phyloP scores from a whole-genome alignment of 495 filamentous ascomycete genomes.

The Xylaria venustula region DNA sequence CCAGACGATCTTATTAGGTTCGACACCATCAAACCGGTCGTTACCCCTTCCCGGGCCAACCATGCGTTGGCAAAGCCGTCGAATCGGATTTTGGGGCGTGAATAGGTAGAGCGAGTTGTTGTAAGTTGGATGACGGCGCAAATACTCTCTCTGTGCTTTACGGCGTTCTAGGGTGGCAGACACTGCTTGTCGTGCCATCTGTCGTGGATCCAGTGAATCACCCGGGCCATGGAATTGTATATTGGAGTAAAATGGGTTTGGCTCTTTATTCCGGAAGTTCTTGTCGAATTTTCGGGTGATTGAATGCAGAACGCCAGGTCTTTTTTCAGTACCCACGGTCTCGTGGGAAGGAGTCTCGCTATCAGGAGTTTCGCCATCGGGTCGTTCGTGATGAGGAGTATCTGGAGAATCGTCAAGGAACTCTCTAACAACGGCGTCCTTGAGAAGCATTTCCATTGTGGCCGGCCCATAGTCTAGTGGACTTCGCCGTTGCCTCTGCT shows the following conservation, averaged over 20 bases:
- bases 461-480: constrained; percentile 85
- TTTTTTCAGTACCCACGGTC: constrained; percentile 26
- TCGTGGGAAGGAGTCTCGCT: constrained; percentile 34
- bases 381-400: constrained; percentile 36
- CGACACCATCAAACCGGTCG: constrained; percentile 80
- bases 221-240: constrained; percentile 66
- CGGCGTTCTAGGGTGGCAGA: constrained; percentile 78
- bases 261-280: constrained; percentile 62
- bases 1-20: constrained; percentile 85
- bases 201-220: constrained; percentile 76
- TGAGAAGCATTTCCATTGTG: constrained; percentile 90
- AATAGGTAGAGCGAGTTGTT: constrained; percentile 93
- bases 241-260: constrained; percentile 93
- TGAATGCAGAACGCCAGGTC: constrained; percentile 55
- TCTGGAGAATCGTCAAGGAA: constrained; percentile 77
- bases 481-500: constrained; percentile 64
- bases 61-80: constrained; percentile 81
- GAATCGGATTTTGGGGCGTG: constrained; percentile 68
- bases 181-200: constrained; percentile 87
- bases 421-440: constrained; percentile 89
- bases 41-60: constrained; percentile 88
- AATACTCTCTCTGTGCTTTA: constrained; percentile 84
- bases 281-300: constrained; percentile 56
- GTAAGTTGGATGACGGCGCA: constrained; percentile 82
- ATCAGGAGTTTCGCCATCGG: constrained; percentile 35